These are phyloP conservation scores for Zoysia matrella DNA, from an alignment of 202 grass and related monocot genomes.

Conservation along the genomic window DNA sequence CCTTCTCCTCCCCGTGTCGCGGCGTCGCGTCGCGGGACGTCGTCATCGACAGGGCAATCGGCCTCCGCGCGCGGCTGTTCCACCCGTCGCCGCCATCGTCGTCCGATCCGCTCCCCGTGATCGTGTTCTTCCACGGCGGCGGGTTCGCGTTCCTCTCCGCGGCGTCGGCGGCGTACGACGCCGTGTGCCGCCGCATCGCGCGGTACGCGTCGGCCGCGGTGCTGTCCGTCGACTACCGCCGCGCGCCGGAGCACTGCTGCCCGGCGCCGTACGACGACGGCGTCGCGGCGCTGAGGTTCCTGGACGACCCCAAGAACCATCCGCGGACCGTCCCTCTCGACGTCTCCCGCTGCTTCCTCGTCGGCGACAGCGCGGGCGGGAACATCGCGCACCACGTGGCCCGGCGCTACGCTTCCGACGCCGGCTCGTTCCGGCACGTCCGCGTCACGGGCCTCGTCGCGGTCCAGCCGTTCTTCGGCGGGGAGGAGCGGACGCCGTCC, in stretches of 20 bases:
- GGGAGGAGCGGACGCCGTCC: not conserved
- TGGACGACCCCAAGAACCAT: slow-evolving; percentile 47
- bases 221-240: slow-evolving; percentile 82
- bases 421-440: not conserved
- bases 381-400: slow-evolving; percentile 69
- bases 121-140: slow-evolving; percentile 70
- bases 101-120: slow-evolving; percentile 32
- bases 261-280: slow-evolving; percentile 83
- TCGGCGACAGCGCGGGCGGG: slow-evolving; percentile 75
- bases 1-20: slow-evolving; percentile 51
- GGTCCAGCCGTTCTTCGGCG: not conserved
- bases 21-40: slow-evolving; percentile 61
- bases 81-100: not conserved
- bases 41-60: slow-evolving; percentile 18
- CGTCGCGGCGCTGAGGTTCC: slow-evolving; percentile 64
- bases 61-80: slow-evolving; percentile 59
- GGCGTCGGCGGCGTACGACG: slow-evolving; percentile 55
- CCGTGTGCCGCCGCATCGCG: slow-evolving; percentile 69
- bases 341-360: slow-evolving; percentile 68
- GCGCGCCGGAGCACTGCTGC: slow-evolving; percentile 70
- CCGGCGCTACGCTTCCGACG: not conserved
- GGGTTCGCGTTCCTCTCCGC: no score
- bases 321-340: slow-evolving; percentile 27
- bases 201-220: slow-evolving; percentile 49
- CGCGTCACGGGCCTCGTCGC: not conserved